Evolutionary conservation across 2,329 filamentous ascomycete species (phyloP), one percentile per base, ranked within the genome.

Genomic region (Venturia pyrina): DNA sequence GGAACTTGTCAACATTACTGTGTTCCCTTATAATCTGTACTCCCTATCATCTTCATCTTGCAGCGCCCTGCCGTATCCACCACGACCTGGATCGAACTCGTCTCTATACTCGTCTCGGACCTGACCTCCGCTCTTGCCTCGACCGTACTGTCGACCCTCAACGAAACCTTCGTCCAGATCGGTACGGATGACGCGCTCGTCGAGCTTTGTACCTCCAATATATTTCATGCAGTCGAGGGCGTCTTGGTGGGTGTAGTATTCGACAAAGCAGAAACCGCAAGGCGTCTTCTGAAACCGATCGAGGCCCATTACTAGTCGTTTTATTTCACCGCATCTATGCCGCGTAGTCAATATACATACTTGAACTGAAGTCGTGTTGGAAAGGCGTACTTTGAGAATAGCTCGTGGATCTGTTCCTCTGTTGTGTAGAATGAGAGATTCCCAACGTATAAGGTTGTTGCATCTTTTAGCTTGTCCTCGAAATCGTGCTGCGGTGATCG

Each of bases 401-500:
- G 86, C 78, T 98, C 93, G 78, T 98, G 93, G 67, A 99, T 96
- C 76, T 99, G 95, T 79, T 99, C 95, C 77, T 99, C 95, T 66
- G 95, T 99, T 32, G 95, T 99, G 83, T 96, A 97, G 80, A 97
- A 97, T 50, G 93, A 96, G 85, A 99, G 82, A 77, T 99, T 99
- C 72, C 95, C 95, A 60, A 99, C 93, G 74, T 99, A 99, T 75
- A 99, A 90, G 0, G 95, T 99, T 10, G 93, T 93, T 50, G 95
- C 92, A 75, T 95, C 83, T 69, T 86, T 89, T 67, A 99, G 82
- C 59, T 66, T 91, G 70, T 96, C 91, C 68, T 91, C 87, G 57
- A 85, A 78, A 50, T 89, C 86, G 11, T 79, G 78, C n/a, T 77
- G 77, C 11, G 64, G 64, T n/a, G 60, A 57, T 50, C 46, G 59